Percentiles rank a stretch among this genome's conserved stretches.
Evolutionary conservation across 345 rosid species (phyloP).

Genomic region (Rubroshorea leprosula): DNA sequence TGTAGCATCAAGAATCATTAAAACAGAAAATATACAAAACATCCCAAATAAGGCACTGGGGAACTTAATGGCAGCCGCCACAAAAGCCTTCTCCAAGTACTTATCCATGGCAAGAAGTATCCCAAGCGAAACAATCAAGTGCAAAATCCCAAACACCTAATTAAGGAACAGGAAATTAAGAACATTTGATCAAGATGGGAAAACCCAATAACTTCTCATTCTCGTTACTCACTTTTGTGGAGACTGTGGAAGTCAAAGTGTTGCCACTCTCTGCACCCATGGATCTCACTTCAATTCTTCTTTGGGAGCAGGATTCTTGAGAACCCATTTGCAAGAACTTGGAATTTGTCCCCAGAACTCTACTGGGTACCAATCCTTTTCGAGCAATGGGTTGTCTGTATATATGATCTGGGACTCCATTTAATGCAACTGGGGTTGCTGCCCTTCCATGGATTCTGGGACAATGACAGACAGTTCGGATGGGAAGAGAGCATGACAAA

Average conservation of each 20-base stretch:
- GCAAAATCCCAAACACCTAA: slow-evolving; percentile 57
- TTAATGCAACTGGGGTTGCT: slow-evolving; percentile 12
- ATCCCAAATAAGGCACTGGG: slow-evolving; percentile 95
- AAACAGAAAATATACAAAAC: slow-evolving; percentile 88
- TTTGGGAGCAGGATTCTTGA: slow-evolving; percentile 17
- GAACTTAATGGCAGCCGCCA: slow-evolving; percentile 82
- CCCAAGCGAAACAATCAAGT: slow-evolving; percentile 78
- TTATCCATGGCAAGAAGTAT: slow-evolving; percentile 72
- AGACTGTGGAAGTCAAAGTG: slow-evolving; percentile 39
- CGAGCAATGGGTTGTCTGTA: slow-evolving; percentile 7
- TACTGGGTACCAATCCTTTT: slow-evolving; percentile 6
- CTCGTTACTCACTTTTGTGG: slow-evolving; percentile 37
- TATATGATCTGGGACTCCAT: slow-evolving; percentile 12
- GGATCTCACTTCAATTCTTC: slow-evolving; percentile 35
- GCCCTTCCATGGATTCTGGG: neutral
- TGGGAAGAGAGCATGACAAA: slow-evolving; percentile 23
- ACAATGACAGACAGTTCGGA: slow-evolving; percentile 8
- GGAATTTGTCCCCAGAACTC: slow-evolving; percentile 15
- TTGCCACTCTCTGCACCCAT: slow-evolving; percentile 33
- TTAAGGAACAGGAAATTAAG: neutral
- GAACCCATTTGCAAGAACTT: slow-evolving; percentile 43
- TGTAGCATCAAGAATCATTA: slow-evolving; percentile 52
- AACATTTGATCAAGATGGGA: neutral
- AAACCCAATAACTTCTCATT: no score
- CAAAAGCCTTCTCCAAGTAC: slow-evolving; percentile 67